Evolutionary conservation across 2,329 filamentous ascomycete species (phyloP).

Genomic region (Colletotrichum musae): DNA sequence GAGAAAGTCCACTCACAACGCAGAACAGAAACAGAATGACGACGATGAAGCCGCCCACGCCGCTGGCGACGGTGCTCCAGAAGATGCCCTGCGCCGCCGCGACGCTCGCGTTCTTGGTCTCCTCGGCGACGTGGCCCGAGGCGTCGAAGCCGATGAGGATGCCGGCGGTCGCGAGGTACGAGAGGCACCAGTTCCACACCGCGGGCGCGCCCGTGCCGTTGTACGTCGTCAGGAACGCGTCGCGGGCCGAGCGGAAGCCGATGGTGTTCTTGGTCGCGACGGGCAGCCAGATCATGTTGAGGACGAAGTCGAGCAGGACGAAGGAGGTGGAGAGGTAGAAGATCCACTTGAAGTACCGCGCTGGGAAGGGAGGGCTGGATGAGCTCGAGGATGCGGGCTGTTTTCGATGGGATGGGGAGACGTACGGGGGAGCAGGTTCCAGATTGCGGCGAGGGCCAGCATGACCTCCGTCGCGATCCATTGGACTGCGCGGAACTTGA

Average conservation of each 20-base stretch:
- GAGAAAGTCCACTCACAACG: constrained; percentile 53
- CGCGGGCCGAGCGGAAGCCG: constrained; percentile 71
- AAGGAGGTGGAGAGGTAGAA: constrained; percentile 65
- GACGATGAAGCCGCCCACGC: constrained; percentile 67
- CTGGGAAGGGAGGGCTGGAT: constrained; percentile 44
- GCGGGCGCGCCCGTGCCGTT: constrained; percentile 69
- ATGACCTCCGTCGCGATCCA: constrained; percentile 71
- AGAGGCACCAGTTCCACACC: constrained; percentile 75
- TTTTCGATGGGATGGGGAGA: constrained; percentile 1
- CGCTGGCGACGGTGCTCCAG: constrained; percentile 71
- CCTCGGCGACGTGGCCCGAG: constrained; percentile 72
- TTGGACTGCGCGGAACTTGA: constrained; percentile 73
- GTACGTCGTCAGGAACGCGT: constrained; percentile 73
- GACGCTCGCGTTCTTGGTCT: constrained; percentile 70
- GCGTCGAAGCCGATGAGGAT: constrained; percentile 74
- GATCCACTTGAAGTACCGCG: constrained; percentile 62
- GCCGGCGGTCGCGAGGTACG: constrained; percentile 72
- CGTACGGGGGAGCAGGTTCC: constrained; percentile 66
- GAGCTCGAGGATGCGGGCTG: fast-evolving
- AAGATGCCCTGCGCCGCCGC: constrained; percentile 73
- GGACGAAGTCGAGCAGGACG: constrained; percentile 70
- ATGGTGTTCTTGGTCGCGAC: constrained; percentile 66
- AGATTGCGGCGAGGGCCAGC: constrained; percentile 62
- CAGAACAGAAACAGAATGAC: constrained; percentile 74
- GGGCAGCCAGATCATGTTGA: constrained; percentile 74